Conservation (phyloP, 208 protist species). For the Leishmania braziliensis region DNA sequence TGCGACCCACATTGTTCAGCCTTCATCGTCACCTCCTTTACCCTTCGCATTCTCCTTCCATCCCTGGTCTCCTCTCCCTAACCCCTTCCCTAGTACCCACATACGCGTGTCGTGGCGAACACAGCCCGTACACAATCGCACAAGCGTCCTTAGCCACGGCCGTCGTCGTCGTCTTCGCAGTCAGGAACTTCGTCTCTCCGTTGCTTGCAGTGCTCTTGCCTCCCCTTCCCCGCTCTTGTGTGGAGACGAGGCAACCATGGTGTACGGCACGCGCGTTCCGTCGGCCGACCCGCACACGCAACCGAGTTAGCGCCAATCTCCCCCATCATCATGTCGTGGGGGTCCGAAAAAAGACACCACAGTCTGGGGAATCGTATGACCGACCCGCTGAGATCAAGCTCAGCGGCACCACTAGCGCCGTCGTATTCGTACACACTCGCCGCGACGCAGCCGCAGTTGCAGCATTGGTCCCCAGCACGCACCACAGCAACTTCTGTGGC, state of each 20-base stretch:
- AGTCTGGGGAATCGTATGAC: background rate
- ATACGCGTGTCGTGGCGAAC: background rate
- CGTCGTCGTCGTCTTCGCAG: background rate
- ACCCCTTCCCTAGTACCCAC: background rate
- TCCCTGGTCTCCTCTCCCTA: no score
- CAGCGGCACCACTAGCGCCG: background rate
- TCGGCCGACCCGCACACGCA: background rate
- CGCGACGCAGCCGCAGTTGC: background rate
- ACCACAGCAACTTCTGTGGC: background rate
- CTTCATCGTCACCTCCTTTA: background rate
- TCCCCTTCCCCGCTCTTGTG: background rate
- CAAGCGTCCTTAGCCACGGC: background rate
- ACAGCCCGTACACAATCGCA: background rate
- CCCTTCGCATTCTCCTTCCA: background rate
- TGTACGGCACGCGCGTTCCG: background rate
- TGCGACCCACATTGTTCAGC: background rate
- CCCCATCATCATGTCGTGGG: constrained; percentile 1
- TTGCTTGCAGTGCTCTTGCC: background rate
- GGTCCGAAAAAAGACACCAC: background rate
- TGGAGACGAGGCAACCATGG: background rate
- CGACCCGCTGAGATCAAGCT: background rate
- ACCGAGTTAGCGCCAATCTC: background rate
- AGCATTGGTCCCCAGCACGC: background rate
- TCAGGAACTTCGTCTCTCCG: background rate
- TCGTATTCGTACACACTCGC: background rate